Evolutionary conservation across 768 basidiomycete genomes (phyloP).

Genomic region (Suillus ampliporus): DNA sequence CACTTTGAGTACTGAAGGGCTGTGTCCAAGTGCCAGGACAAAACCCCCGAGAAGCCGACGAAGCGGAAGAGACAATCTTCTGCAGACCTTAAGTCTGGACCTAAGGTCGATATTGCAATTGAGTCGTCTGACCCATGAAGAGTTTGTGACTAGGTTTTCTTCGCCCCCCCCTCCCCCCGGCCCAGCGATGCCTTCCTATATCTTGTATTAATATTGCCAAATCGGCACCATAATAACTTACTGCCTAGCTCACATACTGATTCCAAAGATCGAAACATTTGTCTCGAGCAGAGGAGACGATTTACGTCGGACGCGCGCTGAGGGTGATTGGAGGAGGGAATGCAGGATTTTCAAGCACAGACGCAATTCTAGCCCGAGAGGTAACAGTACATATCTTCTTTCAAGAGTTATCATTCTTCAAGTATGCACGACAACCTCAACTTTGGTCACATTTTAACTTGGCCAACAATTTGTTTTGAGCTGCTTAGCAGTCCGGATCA

Average conservation of each 20-base stretch:
- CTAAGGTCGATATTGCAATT: slow-evolving; percentile 46
- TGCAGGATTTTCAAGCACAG: not conserved
- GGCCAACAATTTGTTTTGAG: not conserved
- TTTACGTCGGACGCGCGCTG: not conserved
- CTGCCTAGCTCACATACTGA: not conserved
- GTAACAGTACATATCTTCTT: not conserved
- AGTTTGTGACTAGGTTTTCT: not conserved
- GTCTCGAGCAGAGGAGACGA: not conserved
- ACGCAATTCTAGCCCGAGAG: not conserved
- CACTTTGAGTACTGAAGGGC: slow-evolving; percentile 53
- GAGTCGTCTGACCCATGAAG: slow-evolving; percentile 25
- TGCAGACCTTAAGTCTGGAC: slow-evolving; percentile 26
- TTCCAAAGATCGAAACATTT: not conserved
- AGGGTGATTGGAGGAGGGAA: not conserved
- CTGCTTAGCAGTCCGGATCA: not conserved
- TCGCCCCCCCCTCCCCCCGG: too few species aligned
- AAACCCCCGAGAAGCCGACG: slow-evolving; percentile 24
- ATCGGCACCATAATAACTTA: not conserved
- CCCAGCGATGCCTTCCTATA: not conserved
- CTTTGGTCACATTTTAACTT: not conserved
- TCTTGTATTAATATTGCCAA: not conserved
- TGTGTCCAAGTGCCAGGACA: slow-evolving; percentile 72
- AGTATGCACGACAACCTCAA: not conserved
- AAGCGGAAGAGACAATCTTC: slow-evolving; percentile 14
- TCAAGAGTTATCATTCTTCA: not conserved